phyloP scores from a whole-genome alignment of 768 basidiomycete genomes.

The Phlebiopsis flavidoalba region DNA sequence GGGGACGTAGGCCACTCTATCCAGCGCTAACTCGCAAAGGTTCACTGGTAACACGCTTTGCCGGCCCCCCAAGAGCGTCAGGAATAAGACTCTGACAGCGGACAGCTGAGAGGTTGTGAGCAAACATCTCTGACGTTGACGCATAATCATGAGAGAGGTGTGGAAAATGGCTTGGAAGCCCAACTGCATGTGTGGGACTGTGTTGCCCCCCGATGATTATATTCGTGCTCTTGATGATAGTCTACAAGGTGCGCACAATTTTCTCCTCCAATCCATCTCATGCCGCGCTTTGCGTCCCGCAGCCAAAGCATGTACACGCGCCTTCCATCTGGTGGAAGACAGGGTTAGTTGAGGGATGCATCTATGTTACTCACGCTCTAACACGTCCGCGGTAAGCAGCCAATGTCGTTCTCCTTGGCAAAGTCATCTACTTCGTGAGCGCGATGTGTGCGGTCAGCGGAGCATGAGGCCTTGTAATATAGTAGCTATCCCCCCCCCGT shows the following conservation, averaged over 20 bases:
- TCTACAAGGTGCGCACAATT: conserved; percentile 57
- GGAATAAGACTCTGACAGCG: conserved; percentile 81
- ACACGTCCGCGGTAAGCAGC: conserved; percentile 95
- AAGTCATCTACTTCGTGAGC: conserved; percentile 97
- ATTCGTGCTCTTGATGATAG: conserved; percentile 61
- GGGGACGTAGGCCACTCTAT: conserved; percentile 98
- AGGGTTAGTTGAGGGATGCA: conserved; percentile 90
- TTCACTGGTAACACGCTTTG: conserved; percentile 48
- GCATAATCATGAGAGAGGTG: conserved; percentile 66
- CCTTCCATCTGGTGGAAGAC: conserved; percentile 99
- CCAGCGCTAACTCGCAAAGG: conserved; percentile 91
- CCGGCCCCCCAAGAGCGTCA: conserved; percentile 73
- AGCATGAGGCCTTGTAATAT: conserved; percentile 87
- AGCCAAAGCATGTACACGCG: conserved; percentile 73
- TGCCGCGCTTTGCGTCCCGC: conserved; percentile 47
- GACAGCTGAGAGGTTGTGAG: conserved; percentile 86
- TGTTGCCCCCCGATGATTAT: conserved; percentile 89
- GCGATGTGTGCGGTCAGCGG: conserved; percentile 96
- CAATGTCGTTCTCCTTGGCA: conserved; percentile 69
- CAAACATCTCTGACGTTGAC: conserved; percentile 65
- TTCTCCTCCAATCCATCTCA: conserved; percentile 66
- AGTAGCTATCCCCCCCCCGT: conserved; percentile 98
- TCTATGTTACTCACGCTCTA: conserved; percentile 97
- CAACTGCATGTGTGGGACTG: conserved; percentile 67
- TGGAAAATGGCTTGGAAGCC: conserved; percentile 82